Conservation (phyloP, 345 rosid species). For the Corchorus capsularis region DNA sequence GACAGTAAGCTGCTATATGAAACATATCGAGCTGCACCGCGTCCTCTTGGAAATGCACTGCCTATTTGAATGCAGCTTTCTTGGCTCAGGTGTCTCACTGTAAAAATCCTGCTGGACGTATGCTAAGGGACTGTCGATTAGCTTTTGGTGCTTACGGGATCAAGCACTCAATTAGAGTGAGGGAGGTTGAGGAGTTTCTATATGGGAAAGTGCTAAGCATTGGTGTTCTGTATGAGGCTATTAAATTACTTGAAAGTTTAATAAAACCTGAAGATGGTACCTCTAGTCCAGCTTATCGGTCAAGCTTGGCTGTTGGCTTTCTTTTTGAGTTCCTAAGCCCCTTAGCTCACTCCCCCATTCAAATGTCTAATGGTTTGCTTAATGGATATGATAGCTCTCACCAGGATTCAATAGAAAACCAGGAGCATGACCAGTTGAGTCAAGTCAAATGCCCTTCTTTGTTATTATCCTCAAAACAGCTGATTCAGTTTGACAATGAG, state of each 20-base stretch:
- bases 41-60: slow-evolving; percentile 81
- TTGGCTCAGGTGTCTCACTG: slow-evolving; percentile 50
- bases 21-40: slow-evolving; percentile 78
- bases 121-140: slow-evolving; percentile 50
- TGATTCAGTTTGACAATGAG: slow-evolving; percentile 44
- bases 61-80: slow-evolving; percentile 79
- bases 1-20: slow-evolving; percentile 47
- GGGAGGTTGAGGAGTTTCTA: slow-evolving; percentile 53
- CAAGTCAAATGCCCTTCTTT: slow-evolving; percentile 32
- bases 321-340: slow-evolving; percentile 65
- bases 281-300: slow-evolving; percentile 45
- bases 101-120: slow-evolving; percentile 33
- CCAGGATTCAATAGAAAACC: slow-evolving; percentile 13
- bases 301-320: slow-evolving; percentile 77
- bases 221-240: slow-evolving; percentile 56
- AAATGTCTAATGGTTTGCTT: slow-evolving; percentile 15
- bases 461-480: slow-evolving; percentile 62
- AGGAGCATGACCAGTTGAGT: slow-evolving; percentile 14
- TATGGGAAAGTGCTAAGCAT: slow-evolving; percentile 55
- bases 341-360: slow-evolving; percentile 25
- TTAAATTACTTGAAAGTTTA: slow-evolving; percentile 41
- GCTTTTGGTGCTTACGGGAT: slow-evolving; percentile 84
- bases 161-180: slow-evolving; percentile 64
- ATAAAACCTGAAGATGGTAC: slow-evolving; percentile 61
- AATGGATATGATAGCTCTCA: slow-evolving; percentile 11